phyloP scores from a whole-genome alignment of 768 basidiomycete genomes.

The Leccinellum rugosiceps region DNA sequence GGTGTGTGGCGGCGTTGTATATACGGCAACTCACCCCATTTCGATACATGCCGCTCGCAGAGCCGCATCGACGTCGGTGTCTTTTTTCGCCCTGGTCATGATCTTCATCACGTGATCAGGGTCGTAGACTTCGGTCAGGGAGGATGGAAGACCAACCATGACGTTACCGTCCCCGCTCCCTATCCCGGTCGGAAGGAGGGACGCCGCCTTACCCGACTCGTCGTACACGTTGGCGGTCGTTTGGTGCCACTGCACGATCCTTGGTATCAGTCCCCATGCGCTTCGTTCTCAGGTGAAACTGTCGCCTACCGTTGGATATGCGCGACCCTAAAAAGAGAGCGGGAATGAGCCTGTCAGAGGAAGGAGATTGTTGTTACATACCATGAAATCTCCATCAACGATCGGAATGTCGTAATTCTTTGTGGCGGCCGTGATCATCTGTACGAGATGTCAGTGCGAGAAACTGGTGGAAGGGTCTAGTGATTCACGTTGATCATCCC shows the following conservation, averaged over 20 bases:
- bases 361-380: constrained; percentile 8
- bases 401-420: constrained; percentile 38
- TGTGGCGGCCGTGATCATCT: constrained; percentile 37
- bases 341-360: not conserved
- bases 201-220: constrained; percentile 20
- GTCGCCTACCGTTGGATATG: constrained; percentile 29
- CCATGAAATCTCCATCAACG: constrained; percentile 46
- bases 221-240: constrained; percentile 32
- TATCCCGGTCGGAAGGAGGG: constrained; percentile 33
- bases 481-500: constrained; percentile 40
- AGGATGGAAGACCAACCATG: constrained; percentile 18
- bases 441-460: constrained; percentile 9
- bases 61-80: constrained; percentile 41
- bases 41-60: constrained; percentile 48
- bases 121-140: not conserved
- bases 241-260: constrained; percentile 24
- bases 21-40: constrained; percentile 38
- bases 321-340: constrained; percentile 32
- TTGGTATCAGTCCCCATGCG: not conserved
- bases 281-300: constrained; percentile 10
- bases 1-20: not conserved
- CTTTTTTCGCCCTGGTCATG: constrained; percentile 44
- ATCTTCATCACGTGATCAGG: constrained; percentile 24
- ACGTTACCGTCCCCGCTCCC: constrained; percentile 39
- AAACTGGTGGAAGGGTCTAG: not conserved